Base-by-base conservation (phyloP, 441 rosid species). In the Aleurites moluccanus region DNA sequence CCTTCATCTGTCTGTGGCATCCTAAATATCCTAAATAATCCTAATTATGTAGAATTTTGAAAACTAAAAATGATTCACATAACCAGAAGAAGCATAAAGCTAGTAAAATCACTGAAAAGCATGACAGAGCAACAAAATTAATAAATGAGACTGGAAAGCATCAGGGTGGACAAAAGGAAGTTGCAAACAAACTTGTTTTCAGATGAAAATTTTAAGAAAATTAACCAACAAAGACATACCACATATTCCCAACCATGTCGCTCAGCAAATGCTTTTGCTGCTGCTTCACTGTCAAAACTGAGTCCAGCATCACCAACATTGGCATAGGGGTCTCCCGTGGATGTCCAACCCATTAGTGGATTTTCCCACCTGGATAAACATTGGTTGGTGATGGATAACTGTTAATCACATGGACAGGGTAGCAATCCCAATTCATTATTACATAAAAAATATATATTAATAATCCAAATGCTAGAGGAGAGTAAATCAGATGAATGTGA, bases 341-440 rank as follows among this genome's bases (percentile, higher is more conserved):
- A 96, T 77, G 99, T 93, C 99, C 99, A 96, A 47, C 98, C 97
- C 97, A 96, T 96, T 90, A 96, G 83, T n/a, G 99, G 98, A 80
- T 96, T 96, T 87, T 92, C 99, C 97, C 99, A 96, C 90, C 98
- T 96, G 68, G 62, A 61, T 6, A 70, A 61, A 23, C 6, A 69
- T 67, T 18, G 65, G 30, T 67, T 55, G 21, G 40, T 11, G 23
- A 69, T 9, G 67, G 20, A 52, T 28, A 70, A 38, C 21, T 21
- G 10, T 64, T n/a, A 45, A 59, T 68, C 69, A 63, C 38, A 35
- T 20, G 64, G 25, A 30, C 57, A 63, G 71, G 35, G n/a, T 38
- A 52, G 42, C 55, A 75, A 75, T 49, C 69, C 23, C 20, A 55
- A 56, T 21, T 20, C 35, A 62, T 63, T 7, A 35, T 18, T 49